These are phyloP conservation scores for Cladosporium phlei DNA, from an alignment of 2,329 filamentous ascomycete species.

Conservation along the genomic window DNA sequence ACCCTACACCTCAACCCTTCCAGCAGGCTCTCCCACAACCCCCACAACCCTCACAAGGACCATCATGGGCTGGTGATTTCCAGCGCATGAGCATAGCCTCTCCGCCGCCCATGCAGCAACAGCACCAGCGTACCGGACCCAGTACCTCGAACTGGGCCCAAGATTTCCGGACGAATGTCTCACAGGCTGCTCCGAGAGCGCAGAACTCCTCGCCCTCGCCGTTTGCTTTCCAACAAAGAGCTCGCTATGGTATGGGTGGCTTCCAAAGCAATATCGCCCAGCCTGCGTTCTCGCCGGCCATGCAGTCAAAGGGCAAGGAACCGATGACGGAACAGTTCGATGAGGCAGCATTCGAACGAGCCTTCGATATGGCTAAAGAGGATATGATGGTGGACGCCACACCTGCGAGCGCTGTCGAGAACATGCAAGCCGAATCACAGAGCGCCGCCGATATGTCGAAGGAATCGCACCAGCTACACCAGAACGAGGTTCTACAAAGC, in stretches of 20 bases:
- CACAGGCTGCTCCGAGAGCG: conserved; percentile 31
- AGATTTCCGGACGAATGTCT: conserved; percentile 50
- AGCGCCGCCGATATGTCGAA: neutral
- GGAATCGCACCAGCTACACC: conserved; percentile 5
- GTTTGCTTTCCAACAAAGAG: conserved; percentile 29
- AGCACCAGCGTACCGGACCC: conserved; percentile 38
- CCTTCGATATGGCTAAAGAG: conserved; percentile 47
- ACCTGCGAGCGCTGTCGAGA: neutral
- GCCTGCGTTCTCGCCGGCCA: conserved; percentile 15
- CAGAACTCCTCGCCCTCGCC: conserved; percentile 26
- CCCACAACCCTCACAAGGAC: conserved; percentile 17
- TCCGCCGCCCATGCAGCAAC: conserved; percentile 42
- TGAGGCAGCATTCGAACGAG: conserved; percentile 52
- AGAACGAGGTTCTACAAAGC: neutral
- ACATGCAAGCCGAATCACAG: neutral
- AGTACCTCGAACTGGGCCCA: conserved; percentile 49
- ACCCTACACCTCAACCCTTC: conserved; percentile 20
- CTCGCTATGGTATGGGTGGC: conserved; percentile 26
- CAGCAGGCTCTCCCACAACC: conserved; percentile 7
- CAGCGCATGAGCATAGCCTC: conserved; percentile 43
- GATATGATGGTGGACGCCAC: conserved; percentile 31
- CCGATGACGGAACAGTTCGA: conserved; percentile 43
- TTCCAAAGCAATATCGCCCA: conserved; percentile 28
- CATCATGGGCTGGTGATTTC: conserved; percentile 48
- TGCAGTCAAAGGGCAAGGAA: conserved; percentile 29